Conservation (phyloP, 2,329 filamentous ascomycete species). For the Beauveria scarabaeidicola region DNA sequence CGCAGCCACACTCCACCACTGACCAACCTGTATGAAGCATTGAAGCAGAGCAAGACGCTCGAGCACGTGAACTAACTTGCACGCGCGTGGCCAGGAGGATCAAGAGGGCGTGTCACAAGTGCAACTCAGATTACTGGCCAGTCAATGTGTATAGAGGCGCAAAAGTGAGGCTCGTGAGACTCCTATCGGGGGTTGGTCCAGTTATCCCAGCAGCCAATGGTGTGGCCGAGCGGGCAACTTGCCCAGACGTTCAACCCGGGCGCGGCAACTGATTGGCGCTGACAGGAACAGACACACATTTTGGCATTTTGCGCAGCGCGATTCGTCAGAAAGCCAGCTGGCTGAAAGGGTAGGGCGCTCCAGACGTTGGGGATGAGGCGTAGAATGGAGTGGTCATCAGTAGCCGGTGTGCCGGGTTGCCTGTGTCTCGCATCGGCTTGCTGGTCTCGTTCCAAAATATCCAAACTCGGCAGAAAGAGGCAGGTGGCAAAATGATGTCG, state of each 20-base stretch:
- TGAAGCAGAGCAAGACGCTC: neutral
- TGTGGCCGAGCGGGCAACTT: neutral
- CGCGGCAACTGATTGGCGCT: slow-evolving; percentile 1
- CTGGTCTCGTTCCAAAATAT: neutral
- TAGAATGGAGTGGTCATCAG: neutral
- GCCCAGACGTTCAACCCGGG: neutral
- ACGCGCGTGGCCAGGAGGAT: neutral
- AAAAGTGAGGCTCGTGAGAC: neutral
- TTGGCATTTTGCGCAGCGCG: neutral
- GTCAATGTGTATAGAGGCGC: neutral
- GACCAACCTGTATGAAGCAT: neutral
- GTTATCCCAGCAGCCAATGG: neutral
- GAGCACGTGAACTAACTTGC: neutral
- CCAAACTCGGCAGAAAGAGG: neutral
- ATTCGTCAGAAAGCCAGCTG: slow-evolving; percentile 6
- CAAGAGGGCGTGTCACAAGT: neutral
- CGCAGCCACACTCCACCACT: neutral
- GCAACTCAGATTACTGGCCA: neutral
- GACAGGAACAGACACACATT: neutral
- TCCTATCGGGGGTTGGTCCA: neutral
- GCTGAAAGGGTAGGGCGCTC: neutral
- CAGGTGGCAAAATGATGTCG: neutral
- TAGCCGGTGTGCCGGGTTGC: neutral
- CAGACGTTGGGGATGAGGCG: neutral
- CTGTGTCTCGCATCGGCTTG: slow-evolving; percentile 1